Evolutionary conservation across 192 early-diverging fungal genomes (phyloP), one percentile per base, ranked within the genome.

Genomic region (Podila clonocystis): DNA sequence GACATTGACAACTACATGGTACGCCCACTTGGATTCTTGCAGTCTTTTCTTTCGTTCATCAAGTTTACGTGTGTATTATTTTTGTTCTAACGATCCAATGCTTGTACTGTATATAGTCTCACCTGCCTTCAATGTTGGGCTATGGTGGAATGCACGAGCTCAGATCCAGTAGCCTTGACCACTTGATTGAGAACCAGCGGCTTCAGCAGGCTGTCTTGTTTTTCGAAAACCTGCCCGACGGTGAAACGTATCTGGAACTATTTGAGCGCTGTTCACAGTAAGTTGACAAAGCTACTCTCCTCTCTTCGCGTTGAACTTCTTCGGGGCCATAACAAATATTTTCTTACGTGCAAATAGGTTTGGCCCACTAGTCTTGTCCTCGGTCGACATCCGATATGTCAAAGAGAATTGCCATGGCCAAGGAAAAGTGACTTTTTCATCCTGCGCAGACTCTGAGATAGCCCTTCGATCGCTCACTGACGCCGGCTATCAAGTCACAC

Each of bases 1-100:
- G 77, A 64, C 28, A 73, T 80, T 52, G 77, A 80, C 34, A 57
- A 65, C 31, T 73, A 73, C 36, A 80, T 80, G 77, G 77, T 80
- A 63, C n/a, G 58, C 28, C 13, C 24, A 13, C 12, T 38, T 26
- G 0, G 20, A 48, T 24, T 12, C 50, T 24, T 26, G n/a, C 52
- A 24, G 52, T 36, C 34, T 11, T 1, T 36, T 36, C 34, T 36
- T 33, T 3, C 33, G 5, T 33, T 33, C 0, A 36, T 36, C 34
- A 36, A 9, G 9, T 36, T 1, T 11, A 36, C 34, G 8, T 9
- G 12, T 12, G 8, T 45, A 1, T 4, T 45, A 45, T 45, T 15
- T 13, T 17, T 45, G 15, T 15, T 3, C 41, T 45, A 45, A 45
- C 41, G 41, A 45, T 45, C 41, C 41, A 45, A 15, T 15, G 41